Conservation (phyloP, 495 filamentous ascomycete species). For the Penicillium canescens region DNA sequence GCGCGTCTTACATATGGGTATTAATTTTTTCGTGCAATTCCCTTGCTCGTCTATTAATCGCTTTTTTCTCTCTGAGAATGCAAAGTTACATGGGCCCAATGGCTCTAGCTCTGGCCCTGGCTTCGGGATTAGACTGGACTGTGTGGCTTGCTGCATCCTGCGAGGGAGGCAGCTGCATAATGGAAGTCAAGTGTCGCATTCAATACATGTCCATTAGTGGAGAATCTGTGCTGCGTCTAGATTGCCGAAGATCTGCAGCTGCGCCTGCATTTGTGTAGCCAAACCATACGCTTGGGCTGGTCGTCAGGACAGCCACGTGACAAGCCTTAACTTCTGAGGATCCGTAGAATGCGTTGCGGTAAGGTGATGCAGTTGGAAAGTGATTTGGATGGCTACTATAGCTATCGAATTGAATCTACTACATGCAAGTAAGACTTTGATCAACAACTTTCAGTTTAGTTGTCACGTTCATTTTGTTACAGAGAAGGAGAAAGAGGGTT, state of each 20-base stretch:
- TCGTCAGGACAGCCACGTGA: slow-evolving; percentile 1
- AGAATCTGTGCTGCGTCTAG: no score
- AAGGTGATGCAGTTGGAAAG: no score
- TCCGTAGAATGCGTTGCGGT: no score
- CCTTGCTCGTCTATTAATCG: neutral
- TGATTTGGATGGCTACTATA: no score
- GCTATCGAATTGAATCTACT: neutral
- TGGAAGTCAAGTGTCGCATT: slow-evolving; percentile 1
- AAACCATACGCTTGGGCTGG: no score
- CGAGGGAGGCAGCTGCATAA: slow-evolving; percentile 3
- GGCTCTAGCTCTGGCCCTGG: neutral
- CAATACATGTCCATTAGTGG: neutral
- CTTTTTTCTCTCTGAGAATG: neutral
- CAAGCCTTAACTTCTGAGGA: slow-evolving; percentile 1
- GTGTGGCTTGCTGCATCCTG: neutral
- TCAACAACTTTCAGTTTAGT: no score
- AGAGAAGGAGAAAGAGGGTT: no score
- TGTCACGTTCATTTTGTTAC: no score
- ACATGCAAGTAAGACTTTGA: neutral
- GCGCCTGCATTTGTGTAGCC: no score
- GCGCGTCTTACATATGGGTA: no score
- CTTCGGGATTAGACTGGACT: neutral
- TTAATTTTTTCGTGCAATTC: neutral
- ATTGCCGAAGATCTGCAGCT: no score
- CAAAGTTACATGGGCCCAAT: neutral